A percentile compares a stretch with the other conserved stretches of the same genome.
Evolutionary conservation across 1,284 basidiomycete genomes (phyloP).

Genomic region (Mycosarcoma maydis): DNA sequence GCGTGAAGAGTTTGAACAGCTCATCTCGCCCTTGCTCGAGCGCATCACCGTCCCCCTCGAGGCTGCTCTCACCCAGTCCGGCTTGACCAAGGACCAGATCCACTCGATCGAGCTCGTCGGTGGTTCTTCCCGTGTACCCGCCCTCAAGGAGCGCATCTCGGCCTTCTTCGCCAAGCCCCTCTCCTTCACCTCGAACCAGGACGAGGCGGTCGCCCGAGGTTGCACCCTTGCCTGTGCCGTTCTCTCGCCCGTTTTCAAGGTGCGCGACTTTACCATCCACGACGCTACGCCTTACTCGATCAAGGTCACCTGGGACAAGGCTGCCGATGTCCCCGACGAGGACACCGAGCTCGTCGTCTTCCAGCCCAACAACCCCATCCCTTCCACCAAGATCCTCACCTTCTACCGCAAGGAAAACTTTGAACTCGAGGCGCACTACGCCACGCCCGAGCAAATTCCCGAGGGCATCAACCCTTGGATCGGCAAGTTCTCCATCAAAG

Average conservation of each 20-base stretch:
- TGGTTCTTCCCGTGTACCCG: constrained; percentile 65
- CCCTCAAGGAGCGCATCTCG: constrained; percentile 62
- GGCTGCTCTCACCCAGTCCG: constrained; percentile 60
- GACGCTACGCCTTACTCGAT: constrained; percentile 65
- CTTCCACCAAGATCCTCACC: constrained; percentile 67
- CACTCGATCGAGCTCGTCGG: constrained; percentile 65
- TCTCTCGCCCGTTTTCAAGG: constrained; percentile 66
- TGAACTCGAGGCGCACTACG: constrained; percentile 62
- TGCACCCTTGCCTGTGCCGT: constrained; percentile 66
- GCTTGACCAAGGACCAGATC: constrained; percentile 64
- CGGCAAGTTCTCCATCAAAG: constrained; percentile 63
- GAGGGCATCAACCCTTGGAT: constrained; percentile 64
- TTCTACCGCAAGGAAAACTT: constrained; percentile 67
- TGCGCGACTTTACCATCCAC: constrained; percentile 65
- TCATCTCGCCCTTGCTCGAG: constrained; percentile 63
- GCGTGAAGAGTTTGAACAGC: constrained; percentile 64
- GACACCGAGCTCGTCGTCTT: constrained; percentile 66
- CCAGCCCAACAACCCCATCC: constrained; percentile 66
- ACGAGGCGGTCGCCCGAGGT: constrained; percentile 65
- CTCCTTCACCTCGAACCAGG: constrained; percentile 66
- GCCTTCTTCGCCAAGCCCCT: constrained; percentile 59
- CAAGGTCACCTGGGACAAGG: constrained; percentile 67
- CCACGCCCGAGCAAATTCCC: constrained; percentile 55
- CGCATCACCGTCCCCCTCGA: constrained; percentile 59
- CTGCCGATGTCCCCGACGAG: constrained; percentile 65